Evolutionary conservation across 2,329 filamentous ascomycete species (phyloP).

Genomic region (Penicillium sp.): DNA sequence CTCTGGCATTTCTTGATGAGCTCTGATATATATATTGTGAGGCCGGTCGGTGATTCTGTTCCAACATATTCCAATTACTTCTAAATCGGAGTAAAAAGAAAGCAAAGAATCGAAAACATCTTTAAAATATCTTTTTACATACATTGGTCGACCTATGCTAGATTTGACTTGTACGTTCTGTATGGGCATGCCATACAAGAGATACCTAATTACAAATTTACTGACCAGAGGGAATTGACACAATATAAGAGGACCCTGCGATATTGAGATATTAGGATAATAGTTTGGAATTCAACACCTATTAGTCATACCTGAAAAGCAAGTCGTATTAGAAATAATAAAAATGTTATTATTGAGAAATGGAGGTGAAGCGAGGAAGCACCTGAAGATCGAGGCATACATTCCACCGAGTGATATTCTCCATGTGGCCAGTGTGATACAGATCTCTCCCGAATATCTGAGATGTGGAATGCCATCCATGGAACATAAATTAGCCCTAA

Average conservation of each 20-base stretch:
- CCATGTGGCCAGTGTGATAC: constrained; percentile 2
- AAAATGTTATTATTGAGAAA: not conserved
- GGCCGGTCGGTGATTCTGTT: not conserved
- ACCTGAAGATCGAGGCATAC: not conserved
- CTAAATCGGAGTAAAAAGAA: too few species aligned
- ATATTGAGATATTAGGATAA: not conserved
- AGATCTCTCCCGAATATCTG: not conserved
- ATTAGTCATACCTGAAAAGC: not conserved
- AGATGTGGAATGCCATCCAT: not conserved
- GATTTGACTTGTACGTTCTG: not conserved
- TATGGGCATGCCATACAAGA: not conserved
- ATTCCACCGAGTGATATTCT: not conserved
- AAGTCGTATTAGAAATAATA: not conserved
- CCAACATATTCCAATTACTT: not conserved
- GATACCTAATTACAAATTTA: not conserved
- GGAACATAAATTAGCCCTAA: not conserved
- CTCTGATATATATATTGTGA: not conserved
- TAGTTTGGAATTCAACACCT: not conserved
- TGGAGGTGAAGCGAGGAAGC: not conserved
- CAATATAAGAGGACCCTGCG: not conserved
- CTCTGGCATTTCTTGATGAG: not conserved
- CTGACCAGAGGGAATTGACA: too few species aligned
- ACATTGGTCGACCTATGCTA: not conserved
- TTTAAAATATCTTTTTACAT: too few species aligned
- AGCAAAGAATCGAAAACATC: too few species aligned